Percentiles rank a stretch among this genome's conserved stretches.
phyloP scores from a whole-genome alignment of 768 basidiomycete species.

The Hysterangium stoloniferum region DNA sequence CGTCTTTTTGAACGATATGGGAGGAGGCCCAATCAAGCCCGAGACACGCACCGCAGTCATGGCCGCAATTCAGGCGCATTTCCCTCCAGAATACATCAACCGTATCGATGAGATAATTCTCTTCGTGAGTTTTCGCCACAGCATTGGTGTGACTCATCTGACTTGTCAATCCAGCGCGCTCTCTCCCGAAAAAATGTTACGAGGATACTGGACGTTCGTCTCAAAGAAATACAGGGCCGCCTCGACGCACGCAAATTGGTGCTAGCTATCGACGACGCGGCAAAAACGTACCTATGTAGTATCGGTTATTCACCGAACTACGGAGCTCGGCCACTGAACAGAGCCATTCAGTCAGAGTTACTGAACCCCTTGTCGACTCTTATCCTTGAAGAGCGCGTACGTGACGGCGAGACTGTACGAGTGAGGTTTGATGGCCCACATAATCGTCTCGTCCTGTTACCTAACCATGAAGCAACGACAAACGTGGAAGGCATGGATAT shows the following conservation, averaged over 20 bases:
- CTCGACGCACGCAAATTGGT: slow-evolving; percentile 74
- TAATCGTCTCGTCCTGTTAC: slow-evolving; percentile 69
- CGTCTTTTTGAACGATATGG: slow-evolving; percentile 64
- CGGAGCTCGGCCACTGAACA: slow-evolving; percentile 88
- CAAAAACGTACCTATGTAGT: slow-evolving; percentile 68
- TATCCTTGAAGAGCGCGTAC: slow-evolving; percentile 74
- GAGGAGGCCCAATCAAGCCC: slow-evolving; percentile 57
- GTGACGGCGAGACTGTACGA: slow-evolving; percentile 70
- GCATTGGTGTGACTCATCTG: slow-evolving; percentile 15
- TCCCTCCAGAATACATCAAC: slow-evolving; percentile 91
- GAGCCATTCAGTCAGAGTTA: slow-evolving; percentile 86
- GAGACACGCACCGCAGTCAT: slow-evolving; percentile 63
- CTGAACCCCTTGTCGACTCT: slow-evolving; percentile 84
- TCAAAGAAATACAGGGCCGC: slow-evolving; percentile 79
- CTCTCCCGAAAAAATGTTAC: slow-evolving; percentile 71
- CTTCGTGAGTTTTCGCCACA: slow-evolving; percentile 41
- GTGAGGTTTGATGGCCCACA: slow-evolving; percentile 75
- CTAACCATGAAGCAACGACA: slow-evolving; percentile 65
- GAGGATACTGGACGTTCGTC: slow-evolving; percentile 82
- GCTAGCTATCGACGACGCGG: slow-evolving; percentile 66
- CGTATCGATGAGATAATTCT: slow-evolving; percentile 82
- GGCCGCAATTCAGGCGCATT: slow-evolving; percentile 72
- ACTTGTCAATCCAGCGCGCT: slow-evolving; percentile 46
- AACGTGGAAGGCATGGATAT: slow-evolving; percentile 45
- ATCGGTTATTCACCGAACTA: slow-evolving; percentile 76